These are phyloP conservation scores for Fraxinus ornus DNA, from an alignment of 305 asterid genomes.

Conservation along the genomic window DNA sequence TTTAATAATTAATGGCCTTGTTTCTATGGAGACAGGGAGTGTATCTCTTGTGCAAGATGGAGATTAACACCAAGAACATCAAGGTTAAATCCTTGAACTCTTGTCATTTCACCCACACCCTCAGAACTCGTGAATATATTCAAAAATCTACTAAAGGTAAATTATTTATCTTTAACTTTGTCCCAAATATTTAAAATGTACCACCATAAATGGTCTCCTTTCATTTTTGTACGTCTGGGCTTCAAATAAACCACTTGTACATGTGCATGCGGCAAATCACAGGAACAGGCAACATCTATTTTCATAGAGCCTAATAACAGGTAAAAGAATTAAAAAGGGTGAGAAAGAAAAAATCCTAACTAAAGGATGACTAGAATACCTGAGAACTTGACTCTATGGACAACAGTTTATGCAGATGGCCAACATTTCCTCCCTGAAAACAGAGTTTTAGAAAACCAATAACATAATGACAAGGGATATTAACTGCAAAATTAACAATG, in stretches of 20 bases:
- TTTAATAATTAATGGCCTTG: neutral
- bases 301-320: conserved; percentile 11
- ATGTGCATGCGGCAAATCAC: conserved; percentile 6
- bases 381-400: conserved; percentile 95
- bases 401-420: conserved; percentile 87
- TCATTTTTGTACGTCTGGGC: neutral
- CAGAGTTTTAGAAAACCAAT: conserved; percentile 25
- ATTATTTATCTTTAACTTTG: conserved; percentile 3
- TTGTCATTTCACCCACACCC: neutral
- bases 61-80: neutral
- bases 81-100: neutral
- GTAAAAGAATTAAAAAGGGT: neutral
- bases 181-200: conserved; percentile 9
- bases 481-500: conserved; percentile 6
- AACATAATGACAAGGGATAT: conserved; percentile 9
- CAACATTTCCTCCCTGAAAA: conserved; percentile 95
- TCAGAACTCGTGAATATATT: neutral
- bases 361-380: conserved; percentile 43
- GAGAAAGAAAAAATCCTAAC: conserved; percentile 9
- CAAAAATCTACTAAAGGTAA: neutral
- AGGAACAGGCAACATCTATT: conserved; percentile 12
- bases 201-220: conserved; percentile 10
- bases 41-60: neutral
- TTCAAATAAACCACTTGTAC: conserved; percentile 3
- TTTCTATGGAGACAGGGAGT: neutral